Base-by-base conservation (phyloP, 805 yeast species). In the Komagataella mondaviorum region DNA sequence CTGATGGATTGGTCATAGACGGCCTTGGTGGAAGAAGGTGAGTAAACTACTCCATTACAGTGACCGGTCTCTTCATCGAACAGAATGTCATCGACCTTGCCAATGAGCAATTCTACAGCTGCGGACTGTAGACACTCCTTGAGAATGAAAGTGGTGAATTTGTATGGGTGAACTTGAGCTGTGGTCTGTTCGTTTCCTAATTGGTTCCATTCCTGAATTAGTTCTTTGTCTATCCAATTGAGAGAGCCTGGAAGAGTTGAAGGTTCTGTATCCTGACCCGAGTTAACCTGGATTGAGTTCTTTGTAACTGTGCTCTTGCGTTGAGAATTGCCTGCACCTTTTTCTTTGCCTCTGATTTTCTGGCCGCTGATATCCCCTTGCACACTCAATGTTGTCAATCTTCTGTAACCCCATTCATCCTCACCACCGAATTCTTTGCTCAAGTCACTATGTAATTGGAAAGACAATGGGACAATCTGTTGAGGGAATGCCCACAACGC, bases 401-500 rank as follows among this genome's bases (percentile, higher is more conserved):
- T 70, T 67, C 98, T 80, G 64, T 88, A 91, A 23, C 95, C 98
- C 98, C 98, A 91, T 58, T 84, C 85, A 45, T 75, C 72, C 48
- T 71, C 89, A n/a, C 99, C 99, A 57, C 81, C 76, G 65, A 80
- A 87, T 67, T 80, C 75, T 53, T 83, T 81, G 6, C 95, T 78
- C 47, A 91, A 73, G 53, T 89, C 84, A 60, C 84, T 88, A 68
- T 91, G 99, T 55, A 91, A 72, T 56, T 78, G 77, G 68, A 89
- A 93, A 48, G 95, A 83, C 51, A 91, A 71, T 0, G 96, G 93
- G 6, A 89, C 98, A 49, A 91, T 80, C 64, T 88, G 96, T 59
- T 85, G 89, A 0, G 99, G 99, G 66, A 93, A 93, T 0, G 98
- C 98, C 95, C 97, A 90, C 20, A 86, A 75, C 1, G 98, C 97